phyloP scores from a whole-genome alignment of 768 basidiomycete genomes.

The Asterophora parasitica region DNA sequence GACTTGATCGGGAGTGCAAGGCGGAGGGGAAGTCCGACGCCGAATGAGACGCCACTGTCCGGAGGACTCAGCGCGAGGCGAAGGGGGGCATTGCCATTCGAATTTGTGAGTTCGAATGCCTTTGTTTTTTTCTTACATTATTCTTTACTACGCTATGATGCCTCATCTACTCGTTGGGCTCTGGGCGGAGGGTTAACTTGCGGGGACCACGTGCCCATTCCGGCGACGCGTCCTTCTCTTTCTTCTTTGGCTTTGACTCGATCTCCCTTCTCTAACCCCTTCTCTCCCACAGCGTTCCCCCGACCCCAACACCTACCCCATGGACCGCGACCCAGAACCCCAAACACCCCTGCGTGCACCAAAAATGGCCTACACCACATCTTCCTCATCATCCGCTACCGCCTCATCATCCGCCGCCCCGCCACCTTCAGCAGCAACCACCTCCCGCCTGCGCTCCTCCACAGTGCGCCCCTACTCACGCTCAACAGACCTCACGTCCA shows the following conservation, averaged over 20 bases:
- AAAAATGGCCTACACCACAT: conserved; percentile 5
- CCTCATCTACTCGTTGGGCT: too few species aligned
- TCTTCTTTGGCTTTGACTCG: background rate
- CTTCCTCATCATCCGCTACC: conserved; percentile 1
- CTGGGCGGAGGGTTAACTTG: too few species aligned
- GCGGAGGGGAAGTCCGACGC: conserved; percentile 37
- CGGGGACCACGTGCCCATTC: too few species aligned
- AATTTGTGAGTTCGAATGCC: conserved; percentile 26
- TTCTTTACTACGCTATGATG: too few species aligned
- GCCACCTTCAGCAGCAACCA: conserved; percentile 47
- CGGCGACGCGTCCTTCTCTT: background rate
- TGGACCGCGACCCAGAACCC: conserved; percentile 10
- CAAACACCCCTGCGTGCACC: conserved; percentile 11
- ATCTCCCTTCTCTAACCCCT: background rate
- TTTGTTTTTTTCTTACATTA: background rate
- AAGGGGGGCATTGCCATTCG: conserved; percentile 38
- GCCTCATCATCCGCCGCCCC: conserved; percentile 1
- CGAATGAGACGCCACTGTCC: background rate
- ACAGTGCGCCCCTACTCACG: background rate
- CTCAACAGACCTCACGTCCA: background rate
- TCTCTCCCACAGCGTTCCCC: background rate
- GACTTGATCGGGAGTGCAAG: conserved; percentile 52
- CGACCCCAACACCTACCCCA: too few species aligned
- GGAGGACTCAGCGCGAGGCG: conserved; percentile 26
- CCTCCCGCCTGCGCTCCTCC: background rate